These are phyloP conservation scores for Tuber magnatum DNA, from an alignment of 495 filamentous ascomycete genomes.

Conservation along the genomic window DNA sequence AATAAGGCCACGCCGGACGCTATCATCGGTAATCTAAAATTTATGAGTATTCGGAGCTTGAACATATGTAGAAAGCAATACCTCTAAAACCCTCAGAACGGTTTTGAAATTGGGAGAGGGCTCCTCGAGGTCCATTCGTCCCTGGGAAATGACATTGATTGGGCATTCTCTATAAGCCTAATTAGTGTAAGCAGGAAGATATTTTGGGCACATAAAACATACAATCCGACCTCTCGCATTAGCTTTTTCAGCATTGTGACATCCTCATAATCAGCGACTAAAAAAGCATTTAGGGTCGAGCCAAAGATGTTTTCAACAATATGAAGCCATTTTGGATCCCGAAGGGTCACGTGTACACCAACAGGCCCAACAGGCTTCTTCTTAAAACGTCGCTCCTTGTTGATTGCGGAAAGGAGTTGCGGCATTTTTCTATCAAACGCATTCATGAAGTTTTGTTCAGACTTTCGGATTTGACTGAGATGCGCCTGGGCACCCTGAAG, in stretches of 20 bases:
- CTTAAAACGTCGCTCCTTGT: constrained; percentile 57
- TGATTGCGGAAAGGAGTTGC: constrained; percentile 58
- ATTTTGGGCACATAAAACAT: constrained; percentile 2
- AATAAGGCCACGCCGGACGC: constrained; percentile 72
- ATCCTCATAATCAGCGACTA: constrained; percentile 68
- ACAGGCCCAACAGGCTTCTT: constrained; percentile 76
- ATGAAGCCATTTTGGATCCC: constrained; percentile 75
- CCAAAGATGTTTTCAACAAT: constrained; percentile 71
- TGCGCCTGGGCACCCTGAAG: constrained; percentile 28
- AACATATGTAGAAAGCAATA: constrained; percentile 33
- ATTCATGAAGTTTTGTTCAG: constrained; percentile 49
- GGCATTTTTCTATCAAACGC: constrained; percentile 60
- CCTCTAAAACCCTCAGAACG: constrained; percentile 65
- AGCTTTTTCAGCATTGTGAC: constrained; percentile 47
- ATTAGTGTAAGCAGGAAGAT: constrained; percentile 4
- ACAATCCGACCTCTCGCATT: constrained; percentile 25
- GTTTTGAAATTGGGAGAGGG: constrained; percentile 68
- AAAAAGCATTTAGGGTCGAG: constrained; percentile 58
- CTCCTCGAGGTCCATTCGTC: constrained; percentile 60
- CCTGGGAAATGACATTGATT: constrained; percentile 59
- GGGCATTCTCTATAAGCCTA: constrained; percentile 47
- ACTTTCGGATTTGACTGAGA: constrained; percentile 47
- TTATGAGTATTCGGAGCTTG: constrained; percentile 16
- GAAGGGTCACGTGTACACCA: constrained; percentile 64
- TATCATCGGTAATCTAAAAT: constrained; percentile 62